Base-by-base conservation (phyloP, 2,329 filamentous ascomycete species). In the Microcyclosporella mali region DNA sequence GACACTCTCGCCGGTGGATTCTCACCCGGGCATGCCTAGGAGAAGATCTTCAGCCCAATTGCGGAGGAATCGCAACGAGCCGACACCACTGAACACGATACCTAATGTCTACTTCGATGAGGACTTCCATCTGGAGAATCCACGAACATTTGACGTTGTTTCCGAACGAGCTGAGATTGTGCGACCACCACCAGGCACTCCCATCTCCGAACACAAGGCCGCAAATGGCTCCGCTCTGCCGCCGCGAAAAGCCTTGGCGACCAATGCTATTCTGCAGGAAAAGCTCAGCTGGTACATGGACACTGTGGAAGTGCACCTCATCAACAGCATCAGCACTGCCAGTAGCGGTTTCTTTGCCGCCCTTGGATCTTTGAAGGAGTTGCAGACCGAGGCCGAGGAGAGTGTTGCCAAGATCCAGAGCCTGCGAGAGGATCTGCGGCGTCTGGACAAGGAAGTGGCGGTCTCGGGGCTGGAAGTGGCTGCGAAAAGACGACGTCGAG, bases 231-330 rank as follows among this genome's bases (percentile, higher is more conserved):
- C 85, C 6, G 62, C 70, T 33, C 63, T 66, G 14, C 66, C 68
- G 10, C 73, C 72, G 7, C 79, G 90, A 47, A 97, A 95, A 63
- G 85, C 87, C 1, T 72, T 98, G 19, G 90, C 90, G 6, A 95
- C 89, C 0, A 98, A 98, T 66, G 92, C 92, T 0, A 98, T 98
- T 45, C 66, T 98, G 28, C 92, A 98, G 63, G 92, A 98, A 66
- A 98, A 98, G 66, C 72, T 98, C 10, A 97, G 92, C 0, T 98
- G 92, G 92, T 98, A 98, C 64, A 95, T 98, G 88, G 92, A 98
- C 63, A 98, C 92, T 0, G 88, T 98, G 16, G 92, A 98, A 63
- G 88, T 98, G 41, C 92, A 98, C 62, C 72, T 98, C 6, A 95
- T 98, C 56, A 88, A 87, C 25, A 95, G 89, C 0, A 98, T 98